Evolutionary conservation across 2,329 filamentous ascomycete genomes (phyloP).

Genomic region (Coniochaeta hoffmannii): DNA sequence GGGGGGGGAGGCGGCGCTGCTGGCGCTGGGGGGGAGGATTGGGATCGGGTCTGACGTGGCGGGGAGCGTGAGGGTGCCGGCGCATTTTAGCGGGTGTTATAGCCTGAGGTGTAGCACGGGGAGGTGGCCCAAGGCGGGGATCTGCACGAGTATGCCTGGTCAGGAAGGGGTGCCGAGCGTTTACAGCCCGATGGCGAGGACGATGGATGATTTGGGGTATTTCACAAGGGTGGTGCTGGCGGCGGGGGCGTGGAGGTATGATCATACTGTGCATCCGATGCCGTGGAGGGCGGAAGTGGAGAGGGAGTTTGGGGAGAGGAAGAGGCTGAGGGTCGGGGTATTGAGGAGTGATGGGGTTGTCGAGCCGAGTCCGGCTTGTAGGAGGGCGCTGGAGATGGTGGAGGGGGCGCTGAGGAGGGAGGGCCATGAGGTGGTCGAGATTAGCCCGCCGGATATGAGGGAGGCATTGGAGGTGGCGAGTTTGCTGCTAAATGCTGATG

Average conservation of each 20-base stretch:
- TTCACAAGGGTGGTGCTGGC: conserved; percentile 72
- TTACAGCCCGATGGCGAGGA: conserved; percentile 88
- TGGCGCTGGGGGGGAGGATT: conserved; percentile 78
- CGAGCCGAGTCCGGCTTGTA: conserved; percentile 78
- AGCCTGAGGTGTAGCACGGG: conserved; percentile 81
- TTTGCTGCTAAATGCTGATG: conserved; percentile 77
- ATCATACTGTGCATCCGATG: conserved; percentile 79
- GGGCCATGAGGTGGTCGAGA: conserved; percentile 67
- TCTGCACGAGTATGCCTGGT: conserved; percentile 82
- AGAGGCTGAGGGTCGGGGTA: conserved; percentile 64
- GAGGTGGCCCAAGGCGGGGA: conserved; percentile 79
- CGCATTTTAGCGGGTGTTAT: conserved; percentile 87
- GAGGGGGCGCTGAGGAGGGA: conserved; percentile 59
- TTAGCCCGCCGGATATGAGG: conserved; percentile 61
- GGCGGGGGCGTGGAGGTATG: conserved; percentile 83
- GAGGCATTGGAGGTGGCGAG: conserved; percentile 70
- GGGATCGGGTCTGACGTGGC: conserved; percentile 89
- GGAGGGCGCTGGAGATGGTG: conserved; percentile 64
- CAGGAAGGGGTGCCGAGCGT: conserved; percentile 86
- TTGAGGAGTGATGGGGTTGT: conserved; percentile 77
- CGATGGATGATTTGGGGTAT: conserved; percentile 73
- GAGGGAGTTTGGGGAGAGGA: conserved; percentile 51
- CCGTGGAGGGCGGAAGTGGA: conserved; percentile 62
- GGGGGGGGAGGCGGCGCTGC: conserved; percentile 73
- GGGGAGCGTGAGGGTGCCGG: conserved; percentile 78